These are phyloP conservation scores for Leishmania mexicana DNA, from an alignment of 208 protist genomes.

Conservation along the genomic window DNA sequence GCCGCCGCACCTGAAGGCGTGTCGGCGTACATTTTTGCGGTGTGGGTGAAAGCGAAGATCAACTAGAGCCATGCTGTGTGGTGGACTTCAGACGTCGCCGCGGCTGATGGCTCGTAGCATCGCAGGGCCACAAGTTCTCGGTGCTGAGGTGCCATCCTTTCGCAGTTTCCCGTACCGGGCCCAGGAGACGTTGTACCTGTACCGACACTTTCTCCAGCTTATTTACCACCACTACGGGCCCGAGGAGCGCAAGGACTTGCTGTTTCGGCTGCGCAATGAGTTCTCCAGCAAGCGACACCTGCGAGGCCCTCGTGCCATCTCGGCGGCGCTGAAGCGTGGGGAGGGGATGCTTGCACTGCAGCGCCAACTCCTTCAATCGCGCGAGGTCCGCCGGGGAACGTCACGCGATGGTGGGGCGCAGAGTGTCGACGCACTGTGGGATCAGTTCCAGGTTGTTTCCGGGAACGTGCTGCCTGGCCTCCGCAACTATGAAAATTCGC, in stretches of 20 bases:
- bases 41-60: background rate
- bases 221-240: slow-evolving; percentile 72
- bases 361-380: slow-evolving; percentile 52
- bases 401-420: slow-evolving; percentile 56
- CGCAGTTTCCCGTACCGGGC: slow-evolving; percentile 72
- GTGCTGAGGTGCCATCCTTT: slow-evolving; percentile 72
- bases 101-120: slow-evolving; percentile 7
- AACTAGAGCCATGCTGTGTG: background rate
- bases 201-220: slow-evolving; percentile 80
- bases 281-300: slow-evolving; percentile 76
- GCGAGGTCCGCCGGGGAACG: slow-evolving; percentile 37
- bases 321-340: slow-evolving; percentile 64
- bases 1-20: background rate
- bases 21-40: background rate
- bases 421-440: slow-evolving; percentile 75
- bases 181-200: slow-evolving; percentile 69
- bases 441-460: slow-evolving; percentile 69
- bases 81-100: background rate
- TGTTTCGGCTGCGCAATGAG: slow-evolving; percentile 83
- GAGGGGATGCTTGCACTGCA: slow-evolving; percentile 76
- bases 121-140: slow-evolving; percentile 61
- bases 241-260: slow-evolving; percentile 66
- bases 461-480: slow-evolving; percentile 76
- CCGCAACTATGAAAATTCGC: slow-evolving; percentile 51
- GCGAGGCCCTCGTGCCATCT: slow-evolving; percentile 57